Percentiles rank a stretch among this genome's conserved stretches.
Conservation (phyloP, 257 asterid genomes). For the Gardenia jasminoides region DNA sequence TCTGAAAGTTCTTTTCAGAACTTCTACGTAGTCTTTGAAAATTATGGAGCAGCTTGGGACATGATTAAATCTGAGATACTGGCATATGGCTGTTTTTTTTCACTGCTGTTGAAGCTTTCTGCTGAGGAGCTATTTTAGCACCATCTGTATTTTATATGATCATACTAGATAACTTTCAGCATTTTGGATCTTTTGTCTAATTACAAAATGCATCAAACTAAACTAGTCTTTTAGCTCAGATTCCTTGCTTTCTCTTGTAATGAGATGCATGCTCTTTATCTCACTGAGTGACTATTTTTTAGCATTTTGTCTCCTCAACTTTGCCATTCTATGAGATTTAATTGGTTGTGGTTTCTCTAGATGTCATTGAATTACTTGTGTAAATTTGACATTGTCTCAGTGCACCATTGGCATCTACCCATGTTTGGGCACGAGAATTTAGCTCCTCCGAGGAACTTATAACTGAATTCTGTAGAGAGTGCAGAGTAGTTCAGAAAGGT, state of each 20-base stretch:
- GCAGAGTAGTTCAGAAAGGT: constrained; percentile 99
- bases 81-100: neutral
- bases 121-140: neutral
- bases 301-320: neutral
- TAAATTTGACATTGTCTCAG: constrained; percentile 42
- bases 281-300: neutral
- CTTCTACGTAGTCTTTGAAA: neutral
- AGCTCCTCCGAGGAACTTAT: constrained; percentile 84
- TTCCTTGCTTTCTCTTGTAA: neutral
- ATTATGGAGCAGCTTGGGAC: neutral
- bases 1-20: neutral
- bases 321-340: neutral
- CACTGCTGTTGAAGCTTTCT: neutral
- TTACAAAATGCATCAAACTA: neutral
- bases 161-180: neutral
- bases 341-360: neutral
- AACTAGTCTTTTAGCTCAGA: neutral
- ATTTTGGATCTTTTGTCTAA: neutral
- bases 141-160: neutral
- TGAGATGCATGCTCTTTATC: neutral
- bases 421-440: constrained; percentile 95
- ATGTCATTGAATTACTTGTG: constrained; percentile 12
- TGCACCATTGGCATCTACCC: constrained; percentile 91
- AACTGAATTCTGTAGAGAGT: constrained; percentile 96
- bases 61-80: neutral